A percentile compares a stretch with the other conserved stretches of the same genome.
Evolutionary conservation across 805 yeast species (phyloP).

Genomic region (Ogataea allantospora): DNA sequence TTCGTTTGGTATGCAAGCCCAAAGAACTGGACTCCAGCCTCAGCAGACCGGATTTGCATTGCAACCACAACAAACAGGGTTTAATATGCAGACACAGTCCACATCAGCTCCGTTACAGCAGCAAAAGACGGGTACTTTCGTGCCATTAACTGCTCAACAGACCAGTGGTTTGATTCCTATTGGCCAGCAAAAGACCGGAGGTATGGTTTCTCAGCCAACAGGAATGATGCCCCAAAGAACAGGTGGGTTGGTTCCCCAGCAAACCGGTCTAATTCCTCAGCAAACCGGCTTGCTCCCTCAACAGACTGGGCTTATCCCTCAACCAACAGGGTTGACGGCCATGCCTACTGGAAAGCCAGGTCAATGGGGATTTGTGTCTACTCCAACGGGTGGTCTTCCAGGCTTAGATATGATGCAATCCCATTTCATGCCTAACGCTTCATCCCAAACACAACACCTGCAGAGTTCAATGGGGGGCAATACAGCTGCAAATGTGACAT

Average conservation of each 20-base stretch:
- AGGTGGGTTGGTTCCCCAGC: slow-evolving; percentile 15
- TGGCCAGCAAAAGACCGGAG: slow-evolving; percentile 36
- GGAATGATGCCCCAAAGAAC: slow-evolving; percentile 25
- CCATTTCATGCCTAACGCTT: slow-evolving; percentile 60
- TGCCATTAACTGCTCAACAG: slow-evolving; percentile 29
- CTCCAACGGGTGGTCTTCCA: slow-evolving; percentile 69
- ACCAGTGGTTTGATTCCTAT: slow-evolving; percentile 27
- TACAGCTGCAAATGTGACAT: slow-evolving; percentile 54
- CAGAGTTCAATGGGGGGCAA: slow-evolving; percentile 32
- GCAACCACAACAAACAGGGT: slow-evolving; percentile 11
- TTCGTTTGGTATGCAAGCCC: slow-evolving; percentile 6
- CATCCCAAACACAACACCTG: slow-evolving; percentile 28
- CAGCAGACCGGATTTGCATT: slow-evolving; percentile 57
- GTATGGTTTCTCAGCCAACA: slow-evolving; percentile 37
- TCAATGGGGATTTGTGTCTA: slow-evolving; percentile 74
- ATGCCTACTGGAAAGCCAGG: slow-evolving; percentile 68
- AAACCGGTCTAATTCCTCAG: slow-evolving; percentile 36
- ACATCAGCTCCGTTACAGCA: slow-evolving; percentile 36
- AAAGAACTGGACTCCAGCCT: slow-evolving; percentile 41
- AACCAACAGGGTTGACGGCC: slow-evolving; percentile 46
- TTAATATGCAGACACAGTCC: slow-evolving; percentile 1
- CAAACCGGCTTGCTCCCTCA: slow-evolving; percentile 29
- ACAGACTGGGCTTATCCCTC: slow-evolving; percentile 37
- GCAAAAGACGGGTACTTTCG: slow-evolving; percentile 23
- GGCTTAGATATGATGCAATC: slow-evolving; percentile 65